Evolutionary conservation across 176 grass and related monocot genomes (phyloP).

Genomic region (Metroxylon sagu): DNA sequence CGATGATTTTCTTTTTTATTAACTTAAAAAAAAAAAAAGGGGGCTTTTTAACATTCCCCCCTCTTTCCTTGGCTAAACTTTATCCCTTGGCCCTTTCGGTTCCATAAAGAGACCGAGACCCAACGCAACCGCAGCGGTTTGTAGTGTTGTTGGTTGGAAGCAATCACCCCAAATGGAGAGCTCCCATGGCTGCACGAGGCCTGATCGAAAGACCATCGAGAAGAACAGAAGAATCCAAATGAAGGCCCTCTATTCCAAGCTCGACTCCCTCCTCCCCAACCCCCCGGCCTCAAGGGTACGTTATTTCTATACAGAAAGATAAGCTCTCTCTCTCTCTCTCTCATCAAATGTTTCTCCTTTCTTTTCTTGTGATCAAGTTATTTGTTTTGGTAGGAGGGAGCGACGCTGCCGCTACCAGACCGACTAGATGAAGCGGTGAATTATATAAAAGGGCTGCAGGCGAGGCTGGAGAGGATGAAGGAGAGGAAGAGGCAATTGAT

Average conservation of each 20-base stretch:
- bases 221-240: slow-evolving; percentile 58
- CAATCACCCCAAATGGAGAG: no score
- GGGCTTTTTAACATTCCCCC: no score
- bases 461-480: slow-evolving; percentile 43
- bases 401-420: slow-evolving; percentile 24
- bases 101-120: no score
- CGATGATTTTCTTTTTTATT: no score
- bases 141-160: no score
- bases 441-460: slow-evolving; percentile 49
- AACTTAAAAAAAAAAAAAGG: no score
- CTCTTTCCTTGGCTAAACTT: no score
- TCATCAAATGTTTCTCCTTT: background rate
- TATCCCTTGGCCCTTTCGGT: no score
- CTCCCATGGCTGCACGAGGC: background rate
- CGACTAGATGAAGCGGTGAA: slow-evolving; percentile 40
- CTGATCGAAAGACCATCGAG: slow-evolving; percentile 67
- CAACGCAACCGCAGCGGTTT: no score
- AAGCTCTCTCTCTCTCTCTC: background rate
- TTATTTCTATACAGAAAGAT: background rate
- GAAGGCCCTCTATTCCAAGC: slow-evolving; percentile 52
- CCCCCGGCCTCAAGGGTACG: background rate
- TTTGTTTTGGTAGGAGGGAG: background rate
- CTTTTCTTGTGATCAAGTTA: background rate
- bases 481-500: slow-evolving; percentile 55
- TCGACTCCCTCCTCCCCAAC: slow-evolving; percentile 40